Percentiles rank a stretch among this genome's conserved stretches.
phyloP scores from a whole-genome alignment of 345 rosid species.

The Populus pruinosa region DNA sequence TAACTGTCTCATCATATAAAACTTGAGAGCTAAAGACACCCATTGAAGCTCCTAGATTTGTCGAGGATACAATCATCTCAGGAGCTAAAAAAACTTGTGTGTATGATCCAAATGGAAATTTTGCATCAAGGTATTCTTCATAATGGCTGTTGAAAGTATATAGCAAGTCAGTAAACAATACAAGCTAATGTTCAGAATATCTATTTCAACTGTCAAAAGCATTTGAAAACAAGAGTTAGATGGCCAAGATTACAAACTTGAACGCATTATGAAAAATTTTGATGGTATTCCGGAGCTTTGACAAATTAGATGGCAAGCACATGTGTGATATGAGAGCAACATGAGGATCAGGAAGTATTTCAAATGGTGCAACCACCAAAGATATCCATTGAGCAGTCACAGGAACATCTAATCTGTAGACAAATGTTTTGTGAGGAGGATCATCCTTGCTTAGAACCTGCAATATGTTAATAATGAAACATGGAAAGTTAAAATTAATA shows the following conservation, averaged over 20 bases:
- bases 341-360: slow-evolving; percentile 69
- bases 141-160: slow-evolving; percentile 59
- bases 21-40: slow-evolving; percentile 73
- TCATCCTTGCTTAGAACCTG: slow-evolving; percentile 89
- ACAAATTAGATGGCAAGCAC: slow-evolving; percentile 59
- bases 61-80: slow-evolving; percentile 73
- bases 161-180: slow-evolving; percentile 17
- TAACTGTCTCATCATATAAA: slow-evolving; percentile 81
- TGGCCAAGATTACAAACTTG: slow-evolving; percentile 49
- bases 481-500: background rate
- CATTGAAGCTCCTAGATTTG: slow-evolving; percentile 78
- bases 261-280: slow-evolving; percentile 81
- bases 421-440: slow-evolving; percentile 82
- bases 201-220: background rate
- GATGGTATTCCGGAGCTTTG: slow-evolving; percentile 69
- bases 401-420: slow-evolving; percentile 77
- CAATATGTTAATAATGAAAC: slow-evolving; percentile 6
- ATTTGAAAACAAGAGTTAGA: background rate
- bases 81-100: slow-evolving; percentile 89
- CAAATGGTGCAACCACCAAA: slow-evolving; percentile 82
- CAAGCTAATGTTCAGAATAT: background rate
- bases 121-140: slow-evolving; percentile 81
- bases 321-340: slow-evolving; percentile 69
- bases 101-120: slow-evolving; percentile 90
- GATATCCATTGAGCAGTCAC: slow-evolving; percentile 82